These are phyloP conservation scores for Termitomyces sp. DNA, from an alignment of 1,284 basidiomycete species.

Conservation along the genomic window DNA sequence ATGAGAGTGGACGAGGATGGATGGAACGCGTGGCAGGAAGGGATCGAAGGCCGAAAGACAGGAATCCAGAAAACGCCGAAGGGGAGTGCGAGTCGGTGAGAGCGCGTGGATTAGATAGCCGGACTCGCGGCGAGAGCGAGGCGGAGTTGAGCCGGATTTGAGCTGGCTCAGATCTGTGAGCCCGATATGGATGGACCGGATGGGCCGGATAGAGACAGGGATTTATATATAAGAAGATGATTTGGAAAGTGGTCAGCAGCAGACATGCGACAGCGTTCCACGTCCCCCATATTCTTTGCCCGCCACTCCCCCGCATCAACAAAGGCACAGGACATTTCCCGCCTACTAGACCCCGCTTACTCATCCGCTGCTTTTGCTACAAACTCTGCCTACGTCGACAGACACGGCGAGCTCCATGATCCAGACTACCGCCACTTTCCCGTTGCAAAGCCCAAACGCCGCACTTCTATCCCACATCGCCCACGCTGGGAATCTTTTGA, in stretches of 20 bases:
- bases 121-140: conserved; percentile 11
- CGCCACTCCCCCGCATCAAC: background rate
- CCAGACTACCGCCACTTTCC: conserved; percentile 66
- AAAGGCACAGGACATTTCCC: conserved; percentile 42
- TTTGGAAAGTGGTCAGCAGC: background rate
- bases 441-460: conserved; percentile 26
- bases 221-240: background rate
- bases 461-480: conserved; percentile 14
- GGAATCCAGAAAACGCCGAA: too few species aligned
- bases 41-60: too few species aligned
- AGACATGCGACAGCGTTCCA: conserved; percentile 11
- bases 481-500: conserved; percentile 25
- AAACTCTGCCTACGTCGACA: conserved; percentile 45
- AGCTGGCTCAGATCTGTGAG: conserved; percentile 8
- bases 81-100: too few species aligned
- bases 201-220: conserved; percentile 9
- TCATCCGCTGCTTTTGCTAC: conserved; percentile 27
- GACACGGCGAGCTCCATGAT: conserved; percentile 59
- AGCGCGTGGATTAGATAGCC: background rate
- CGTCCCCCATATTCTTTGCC: conserved; percentile 4
- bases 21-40: too few species aligned
- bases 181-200: conserved; percentile 14
- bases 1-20: too few species aligned
- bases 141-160: conserved; percentile 7
- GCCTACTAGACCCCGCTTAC: conserved; percentile 62